Percentiles rank a stretch among this genome's conserved stretches.
Evolutionary conservation across 306 rosid species (phyloP).

Genomic region (Mucuna pruriens): DNA sequence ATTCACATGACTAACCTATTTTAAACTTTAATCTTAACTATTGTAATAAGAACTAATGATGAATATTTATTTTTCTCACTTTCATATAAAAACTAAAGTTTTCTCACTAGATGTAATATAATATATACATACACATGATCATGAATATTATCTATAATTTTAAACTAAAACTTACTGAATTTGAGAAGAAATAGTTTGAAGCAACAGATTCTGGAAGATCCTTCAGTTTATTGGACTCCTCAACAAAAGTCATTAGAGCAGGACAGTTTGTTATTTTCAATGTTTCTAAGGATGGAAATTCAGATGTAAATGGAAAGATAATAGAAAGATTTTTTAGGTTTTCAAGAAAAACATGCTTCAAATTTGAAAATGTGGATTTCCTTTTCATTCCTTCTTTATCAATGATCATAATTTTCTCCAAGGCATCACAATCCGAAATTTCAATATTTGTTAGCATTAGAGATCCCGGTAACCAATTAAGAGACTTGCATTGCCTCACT

Average conservation of each 20-base stretch:
- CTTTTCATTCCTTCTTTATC: neutral
- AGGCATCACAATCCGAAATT: neutral
- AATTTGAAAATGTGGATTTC: neutral
- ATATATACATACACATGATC: neutral
- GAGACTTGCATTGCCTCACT: neutral
- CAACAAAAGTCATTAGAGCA: neutral
- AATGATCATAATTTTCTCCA: neutral
- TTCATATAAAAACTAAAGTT: too few species aligned
- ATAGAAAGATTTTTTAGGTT: neutral
- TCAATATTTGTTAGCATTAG: neutral
- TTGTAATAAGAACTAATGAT: neutral
- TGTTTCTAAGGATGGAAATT: conserved; percentile 3
- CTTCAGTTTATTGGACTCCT: neutral
- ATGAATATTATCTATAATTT: neutral
- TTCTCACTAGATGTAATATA: too few species aligned
- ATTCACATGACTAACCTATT: too few species aligned
- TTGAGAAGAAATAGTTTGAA: neutral
- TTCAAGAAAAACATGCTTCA: neutral
- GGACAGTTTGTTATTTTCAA: neutral
- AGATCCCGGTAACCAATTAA: neutral
- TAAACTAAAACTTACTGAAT: neutral
- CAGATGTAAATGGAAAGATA: neutral
- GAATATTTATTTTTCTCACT: too few species aligned
- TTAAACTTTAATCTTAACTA: too few species aligned
- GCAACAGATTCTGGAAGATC: neutral